Evolutionary conservation across 805 yeast genomes (phyloP), one percentile per base, ranked within the genome.

Genomic region (Pichia occidentalis): DNA sequence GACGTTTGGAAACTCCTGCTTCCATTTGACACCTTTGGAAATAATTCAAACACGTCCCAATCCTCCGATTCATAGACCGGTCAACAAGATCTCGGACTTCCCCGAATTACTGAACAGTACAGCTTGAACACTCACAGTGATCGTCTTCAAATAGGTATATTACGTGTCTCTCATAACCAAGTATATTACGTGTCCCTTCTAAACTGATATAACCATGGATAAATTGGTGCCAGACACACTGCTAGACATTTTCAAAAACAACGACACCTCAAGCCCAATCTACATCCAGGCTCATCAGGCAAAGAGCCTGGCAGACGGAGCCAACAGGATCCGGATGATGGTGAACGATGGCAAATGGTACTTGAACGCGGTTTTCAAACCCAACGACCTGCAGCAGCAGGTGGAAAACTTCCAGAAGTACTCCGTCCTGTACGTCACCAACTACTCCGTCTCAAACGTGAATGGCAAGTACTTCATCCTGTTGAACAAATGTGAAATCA

Each of bases 281-380:
- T 53, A 48, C 39, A 36, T 57, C 5, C 62, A 59, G 25, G 57
- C 59, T 6, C 60, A 57, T 30, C 61, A 57, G 31, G 48, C 56
- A 4, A 58, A 56, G 35, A 37, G 51, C 3, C 43, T 58, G 20
- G 57, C 61, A 13, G 69, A 65, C 39, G 52, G 53, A 11, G 70
- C 70, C 14, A 64, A 61, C 42, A 56, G 73, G 48, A 51, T 65
- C 10, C 62, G 74, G 48, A 44, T 68, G 36, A 63, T 75, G 63
- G 51, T 75, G 16, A 68, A 71, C 27, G 82, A 75, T 54, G 80
- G 80, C 22, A 54, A 58, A 19, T 71, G 60, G 48, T 59, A 65
- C 21, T 64, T 71, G 35, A 75, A 75, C 47, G 75, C 74, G 5
- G 67, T 75, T 21, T 60, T 73, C 44, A 71, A 77, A 53, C 74